Evolutionary conservation across 352 stramenopile genomes (phyloP), one percentile per base, ranked within the genome.

Genomic region (Globisporangium cystogenes): DNA sequence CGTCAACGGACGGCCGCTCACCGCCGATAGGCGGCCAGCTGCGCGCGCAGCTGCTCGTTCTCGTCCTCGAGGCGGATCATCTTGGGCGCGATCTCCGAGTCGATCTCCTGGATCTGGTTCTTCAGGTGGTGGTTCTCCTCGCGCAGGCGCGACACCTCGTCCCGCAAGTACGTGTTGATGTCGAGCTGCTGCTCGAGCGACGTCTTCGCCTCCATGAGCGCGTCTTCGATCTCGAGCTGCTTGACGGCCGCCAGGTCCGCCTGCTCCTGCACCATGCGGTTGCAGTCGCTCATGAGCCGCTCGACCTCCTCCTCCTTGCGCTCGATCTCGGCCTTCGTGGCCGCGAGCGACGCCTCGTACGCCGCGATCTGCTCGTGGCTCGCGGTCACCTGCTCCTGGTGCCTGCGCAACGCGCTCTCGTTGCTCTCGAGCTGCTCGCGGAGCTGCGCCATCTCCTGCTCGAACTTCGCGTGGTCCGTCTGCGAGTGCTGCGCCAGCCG

Each of bases 71-170:
- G 65, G 12, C 72, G 74, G 23, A 94, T 65, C 26, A 94, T 64
- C 62, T 90, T 91, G 6, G 83, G 81, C 24, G 80, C 83, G 35
- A 94, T 74, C 62, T 92, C 80, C 31, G 79, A 85, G 56, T 94
- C 83, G 67, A 92, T 87, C 64, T 92, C 81, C 20, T 86, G 55
- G 51, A 94, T 92, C 64, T 91, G 82, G 52, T 94, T 91, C 64
- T 94, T 92, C 20, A 94, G 51, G 45, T 90, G 77, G 48, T 87
- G 73, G 48, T 87, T 94, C 56, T 92, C 83, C 62, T 92, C 76
- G n/a, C 83, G 81, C 31, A 90, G 59, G 37, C 83, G 83, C 18
- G 69, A 72, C 3, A 94, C 76, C 63, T 94, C 83, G 45, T 90
- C 74, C 26, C 80, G 75, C 44, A 94, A 55, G 60, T 90, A 90